phyloP scores from a whole-genome alignment of 2,329 filamentous ascomycete species.

The Teratosphaeria epicoccoides region DNA sequence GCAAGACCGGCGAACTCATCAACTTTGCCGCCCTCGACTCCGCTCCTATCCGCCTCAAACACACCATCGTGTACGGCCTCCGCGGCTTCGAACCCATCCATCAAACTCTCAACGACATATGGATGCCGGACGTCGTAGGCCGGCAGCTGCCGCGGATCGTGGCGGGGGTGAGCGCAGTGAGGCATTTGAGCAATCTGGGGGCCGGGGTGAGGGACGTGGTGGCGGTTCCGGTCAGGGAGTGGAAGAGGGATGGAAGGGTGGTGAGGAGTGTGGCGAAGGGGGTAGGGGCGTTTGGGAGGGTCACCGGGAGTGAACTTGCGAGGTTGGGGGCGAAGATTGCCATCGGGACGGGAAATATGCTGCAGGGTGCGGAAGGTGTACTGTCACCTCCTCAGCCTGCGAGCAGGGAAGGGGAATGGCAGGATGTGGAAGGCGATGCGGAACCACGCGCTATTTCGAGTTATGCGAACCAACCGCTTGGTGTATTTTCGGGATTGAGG shows the following conservation, averaged over 20 bases:
- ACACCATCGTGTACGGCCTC: constrained; percentile 86
- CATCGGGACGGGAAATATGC: constrained; percentile 84
- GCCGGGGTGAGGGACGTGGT: constrained; percentile 78
- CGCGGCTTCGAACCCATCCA: constrained; percentile 84
- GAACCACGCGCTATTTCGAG: constrained; percentile 72
- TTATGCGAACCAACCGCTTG: constrained; percentile 88
- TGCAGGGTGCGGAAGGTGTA: constrained; percentile 79
- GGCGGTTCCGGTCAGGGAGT: constrained; percentile 82
- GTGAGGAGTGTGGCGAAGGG: constrained; percentile 89
- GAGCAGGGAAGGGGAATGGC: constrained; percentile 27
- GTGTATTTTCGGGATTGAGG: constrained; percentile 73
- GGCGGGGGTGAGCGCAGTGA: constrained; percentile 79
- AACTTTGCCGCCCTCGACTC: constrained; percentile 92
- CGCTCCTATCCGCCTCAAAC: constrained; percentile 72
- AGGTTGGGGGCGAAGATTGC: constrained; percentile 89
- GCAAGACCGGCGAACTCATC: constrained; percentile 95
- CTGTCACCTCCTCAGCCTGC: constrained; percentile 35
- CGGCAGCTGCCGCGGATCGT: constrained; percentile 85
- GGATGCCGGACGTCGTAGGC: constrained; percentile 83
- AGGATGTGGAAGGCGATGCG: constrained; percentile 46
- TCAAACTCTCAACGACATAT: constrained; percentile 84
- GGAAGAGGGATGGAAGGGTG: constrained; percentile 84
- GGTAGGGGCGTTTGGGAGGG: constrained; percentile 78
- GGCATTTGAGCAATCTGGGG: constrained; percentile 82
- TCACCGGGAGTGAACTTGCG: constrained; percentile 87